Evolutionary conservation across 129 eudicot genomes (phyloP).

Genomic region (Arctium lappa): DNA sequence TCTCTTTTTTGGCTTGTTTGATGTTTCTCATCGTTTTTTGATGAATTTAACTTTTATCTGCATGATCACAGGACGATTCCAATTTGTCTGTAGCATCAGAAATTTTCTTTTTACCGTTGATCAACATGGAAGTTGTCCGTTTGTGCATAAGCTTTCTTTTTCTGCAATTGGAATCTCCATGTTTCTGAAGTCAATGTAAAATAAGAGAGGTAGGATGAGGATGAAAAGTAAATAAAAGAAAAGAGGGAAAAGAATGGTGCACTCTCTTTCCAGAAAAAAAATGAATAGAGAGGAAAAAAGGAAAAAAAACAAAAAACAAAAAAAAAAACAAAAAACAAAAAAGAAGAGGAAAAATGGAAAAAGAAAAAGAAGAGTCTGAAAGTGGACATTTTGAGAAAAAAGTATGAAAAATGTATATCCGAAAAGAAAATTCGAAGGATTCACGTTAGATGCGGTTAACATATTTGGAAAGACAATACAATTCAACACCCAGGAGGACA

Average conservation of each 20-base stretch:
- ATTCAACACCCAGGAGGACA: conserved; percentile 3
- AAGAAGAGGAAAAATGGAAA: not conserved
- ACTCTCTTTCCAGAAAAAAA: conserved; percentile 17
- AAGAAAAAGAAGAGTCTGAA: not conserved
- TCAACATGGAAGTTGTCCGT: conserved; percentile 36
- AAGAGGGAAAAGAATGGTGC: conserved; percentile 7
- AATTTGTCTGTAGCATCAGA: conserved; percentile 51
- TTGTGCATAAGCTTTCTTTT: conserved; percentile 13
- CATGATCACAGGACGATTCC: conserved; percentile 74
- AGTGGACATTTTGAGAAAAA: not conserved
- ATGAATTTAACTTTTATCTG: conserved; percentile 44
- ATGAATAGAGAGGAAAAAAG: not conserved
- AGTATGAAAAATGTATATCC: not conserved
- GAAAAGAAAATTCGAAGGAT: not conserved
- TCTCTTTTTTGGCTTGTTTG: conserved; percentile 7
- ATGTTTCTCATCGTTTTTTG: conserved; percentile 13
- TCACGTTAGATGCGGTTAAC: not conserved
- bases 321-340: not conserved
- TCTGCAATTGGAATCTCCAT: not conserved
- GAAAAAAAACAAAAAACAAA: conserved; percentile 5
- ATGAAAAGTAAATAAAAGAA: conserved; percentile 1
- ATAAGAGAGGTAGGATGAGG: conserved; percentile 9
- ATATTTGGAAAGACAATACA: not conserved
- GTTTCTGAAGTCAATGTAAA: conserved; percentile 4
- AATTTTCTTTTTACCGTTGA: conserved; percentile 38